Conservation (phyloP, 179 eudicot species). For the Corrigiola litoralis region DNA sequence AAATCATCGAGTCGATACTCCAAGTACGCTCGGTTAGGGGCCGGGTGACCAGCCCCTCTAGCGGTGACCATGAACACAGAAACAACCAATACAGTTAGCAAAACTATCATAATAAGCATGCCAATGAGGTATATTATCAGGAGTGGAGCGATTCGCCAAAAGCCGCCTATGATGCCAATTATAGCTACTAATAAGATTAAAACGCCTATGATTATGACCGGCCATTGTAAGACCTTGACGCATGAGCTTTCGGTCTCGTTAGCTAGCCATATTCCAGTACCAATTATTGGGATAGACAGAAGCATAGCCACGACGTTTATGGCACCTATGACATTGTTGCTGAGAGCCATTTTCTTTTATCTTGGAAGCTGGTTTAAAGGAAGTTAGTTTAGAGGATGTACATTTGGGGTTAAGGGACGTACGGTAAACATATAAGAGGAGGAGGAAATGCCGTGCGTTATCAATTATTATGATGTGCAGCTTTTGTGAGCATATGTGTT, state of each 20-base stretch:
- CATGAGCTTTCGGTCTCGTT: constrained; percentile 63
- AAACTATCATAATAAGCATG: constrained; percentile 60
- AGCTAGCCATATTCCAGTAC: constrained; percentile 83
- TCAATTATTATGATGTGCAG: not conserved
- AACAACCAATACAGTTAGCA: constrained; percentile 51
- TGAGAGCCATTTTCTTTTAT: constrained; percentile 52
- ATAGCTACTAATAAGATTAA: constrained; percentile 52
- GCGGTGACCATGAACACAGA: constrained; percentile 65
- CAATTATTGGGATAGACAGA: constrained; percentile 74
- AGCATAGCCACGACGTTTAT: constrained; percentile 74
- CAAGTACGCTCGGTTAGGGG: constrained; percentile 65
- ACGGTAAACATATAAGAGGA: not conserved
- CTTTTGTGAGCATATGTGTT: not conserved
- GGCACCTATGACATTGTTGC: constrained; percentile 75
- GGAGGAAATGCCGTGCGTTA: not conserved
- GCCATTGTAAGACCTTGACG: constrained; percentile 73
- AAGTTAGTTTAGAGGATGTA: not conserved
- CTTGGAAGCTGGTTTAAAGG: not conserved
- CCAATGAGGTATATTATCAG: constrained; percentile 60
- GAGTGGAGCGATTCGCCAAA: constrained; percentile 63
- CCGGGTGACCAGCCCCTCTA: constrained; percentile 70
- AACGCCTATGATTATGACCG: constrained; percentile 67
- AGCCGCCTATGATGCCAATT: constrained; percentile 73
- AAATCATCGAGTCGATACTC: constrained; percentile 68
- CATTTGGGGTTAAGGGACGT: not conserved